Conservation (phyloP, 192 early-diverging fungal species). For the Phycomyces nitens region DNA sequence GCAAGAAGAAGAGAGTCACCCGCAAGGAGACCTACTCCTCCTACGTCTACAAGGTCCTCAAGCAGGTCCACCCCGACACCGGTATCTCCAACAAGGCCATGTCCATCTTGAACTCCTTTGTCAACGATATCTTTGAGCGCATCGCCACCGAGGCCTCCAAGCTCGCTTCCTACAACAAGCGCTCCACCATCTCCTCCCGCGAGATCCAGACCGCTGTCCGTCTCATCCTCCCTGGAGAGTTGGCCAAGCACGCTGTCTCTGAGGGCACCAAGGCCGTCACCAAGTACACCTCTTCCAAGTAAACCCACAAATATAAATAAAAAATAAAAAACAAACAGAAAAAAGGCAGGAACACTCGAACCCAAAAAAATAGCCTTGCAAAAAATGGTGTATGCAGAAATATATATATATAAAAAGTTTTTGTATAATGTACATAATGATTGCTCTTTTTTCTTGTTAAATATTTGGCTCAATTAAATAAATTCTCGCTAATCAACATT, state of each 20-base stretch:
- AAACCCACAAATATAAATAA: too few relatives aligned
- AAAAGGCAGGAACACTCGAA: too few relatives aligned
- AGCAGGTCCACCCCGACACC: slow-evolving; percentile 96
- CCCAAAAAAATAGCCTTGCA: too few relatives aligned
- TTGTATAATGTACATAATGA: too few relatives aligned
- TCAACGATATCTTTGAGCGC: slow-evolving; percentile 96
- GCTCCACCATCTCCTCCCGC: slow-evolving; percentile 90
- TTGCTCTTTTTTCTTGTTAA: too few relatives aligned
- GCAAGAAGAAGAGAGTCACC: slow-evolving; percentile 65
- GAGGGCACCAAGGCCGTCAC: slow-evolving; percentile 98
- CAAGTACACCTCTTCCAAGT: slow-evolving; percentile 88
- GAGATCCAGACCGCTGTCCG: slow-evolving; percentile 86
- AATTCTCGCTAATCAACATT: too few relatives aligned
- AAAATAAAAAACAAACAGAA: too few relatives aligned
- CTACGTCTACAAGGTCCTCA: slow-evolving; percentile 97
- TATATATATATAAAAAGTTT: too few relatives aligned
- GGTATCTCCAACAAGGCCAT: slow-evolving; percentile 98
- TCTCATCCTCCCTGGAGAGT: slow-evolving; percentile 80
- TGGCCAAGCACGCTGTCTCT: slow-evolving; percentile 95
- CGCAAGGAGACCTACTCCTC: slow-evolving; percentile 90
- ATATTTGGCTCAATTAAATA: too few relatives aligned
- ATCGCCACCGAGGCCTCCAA: slow-evolving; percentile 81
- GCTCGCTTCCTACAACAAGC: slow-evolving; percentile 92
- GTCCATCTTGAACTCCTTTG: slow-evolving; percentile 95
- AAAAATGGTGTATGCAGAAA: too few relatives aligned